Conservation (phyloP, 2,329 filamentous ascomycete genomes). For the Epichloe coenophiala region DNA sequence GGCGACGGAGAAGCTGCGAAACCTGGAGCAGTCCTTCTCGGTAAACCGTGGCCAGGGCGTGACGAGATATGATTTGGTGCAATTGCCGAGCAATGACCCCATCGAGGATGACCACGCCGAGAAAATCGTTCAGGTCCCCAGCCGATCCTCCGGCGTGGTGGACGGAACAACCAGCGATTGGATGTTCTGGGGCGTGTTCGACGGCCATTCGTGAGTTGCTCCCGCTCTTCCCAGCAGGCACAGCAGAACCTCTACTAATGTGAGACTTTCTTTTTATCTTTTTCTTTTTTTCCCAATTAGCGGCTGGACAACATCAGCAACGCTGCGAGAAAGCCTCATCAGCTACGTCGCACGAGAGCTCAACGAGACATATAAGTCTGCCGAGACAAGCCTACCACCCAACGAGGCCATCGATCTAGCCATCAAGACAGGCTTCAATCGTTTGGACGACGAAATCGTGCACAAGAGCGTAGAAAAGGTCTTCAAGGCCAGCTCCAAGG, state of each 20-base stretch:
- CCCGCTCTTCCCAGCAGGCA: neutral
- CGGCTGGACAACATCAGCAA: slow-evolving; percentile 96
- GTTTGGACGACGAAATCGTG: slow-evolving; percentile 86
- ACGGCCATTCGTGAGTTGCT: slow-evolving; percentile 71
- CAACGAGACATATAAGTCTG: slow-evolving; percentile 78
- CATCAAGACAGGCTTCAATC: slow-evolving; percentile 83
- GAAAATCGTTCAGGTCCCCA: slow-evolving; percentile 86
- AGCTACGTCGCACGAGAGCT: slow-evolving; percentile 86
- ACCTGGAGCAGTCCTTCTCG: slow-evolving; percentile 82
- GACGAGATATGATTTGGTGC: slow-evolving; percentile 85
- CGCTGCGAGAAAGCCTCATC: slow-evolving; percentile 83
- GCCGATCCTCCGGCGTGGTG: slow-evolving; percentile 28
- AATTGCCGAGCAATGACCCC: slow-evolving; percentile 89
- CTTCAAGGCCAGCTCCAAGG: slow-evolving; percentile 74
- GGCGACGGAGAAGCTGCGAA: slow-evolving; percentile 75
- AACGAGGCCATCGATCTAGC: slow-evolving; percentile 75
- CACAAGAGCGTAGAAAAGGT: slow-evolving; percentile 88
- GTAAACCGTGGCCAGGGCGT: slow-evolving; percentile 85
- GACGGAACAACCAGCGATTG: slow-evolving; percentile 53
- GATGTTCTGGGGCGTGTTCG: slow-evolving; percentile 99
- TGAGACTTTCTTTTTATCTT: neutral
- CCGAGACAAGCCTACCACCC: slow-evolving; percentile 47
- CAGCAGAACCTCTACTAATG: neutral
- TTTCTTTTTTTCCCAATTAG: slow-evolving; percentile 29
- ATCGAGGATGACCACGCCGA: slow-evolving; percentile 98